Conservation (phyloP, 148 eudicot genomes). For the Spergularia marina region DNA sequence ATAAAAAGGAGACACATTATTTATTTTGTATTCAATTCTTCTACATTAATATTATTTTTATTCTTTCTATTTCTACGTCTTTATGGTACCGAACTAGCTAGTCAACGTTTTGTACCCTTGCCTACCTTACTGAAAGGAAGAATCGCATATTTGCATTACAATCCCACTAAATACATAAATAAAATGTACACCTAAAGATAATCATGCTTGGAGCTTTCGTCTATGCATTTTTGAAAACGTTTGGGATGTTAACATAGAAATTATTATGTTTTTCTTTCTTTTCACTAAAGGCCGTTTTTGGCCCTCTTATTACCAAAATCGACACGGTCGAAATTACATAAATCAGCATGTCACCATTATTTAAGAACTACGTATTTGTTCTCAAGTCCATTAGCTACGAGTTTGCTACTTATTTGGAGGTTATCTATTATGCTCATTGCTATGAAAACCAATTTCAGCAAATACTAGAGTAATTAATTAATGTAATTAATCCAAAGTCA, state of each 20-base stretch:
- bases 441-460: neutral
- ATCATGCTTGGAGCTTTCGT: neutral
- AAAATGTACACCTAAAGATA: too few species aligned
- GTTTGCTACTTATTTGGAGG: slow-evolving; percentile 3
- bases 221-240: too few species aligned
- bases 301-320: too few species aligned
- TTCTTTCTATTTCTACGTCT: neutral
- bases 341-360: too few species aligned
- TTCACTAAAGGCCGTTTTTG: too few species aligned
- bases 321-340: too few species aligned
- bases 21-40: slow-evolving; percentile 8
- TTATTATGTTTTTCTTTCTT: too few species aligned
- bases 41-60: neutral
- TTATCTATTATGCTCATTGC: neutral
- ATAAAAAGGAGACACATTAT: slow-evolving; percentile 2
- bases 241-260: too few species aligned
- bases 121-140: neutral
- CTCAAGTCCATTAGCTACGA: neutral
- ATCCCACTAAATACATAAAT: too few species aligned
- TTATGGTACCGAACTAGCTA: neutral
- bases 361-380: too few species aligned
- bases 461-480: neutral
- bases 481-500: slow-evolving; percentile 17
- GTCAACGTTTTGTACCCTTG: neutral
- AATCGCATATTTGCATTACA: too few species aligned